A percentile compares a stretch with the other conserved stretches of the same genome.
Conservation (phyloP, 1,139 yeast species). For the Pichia sp. region DNA sequence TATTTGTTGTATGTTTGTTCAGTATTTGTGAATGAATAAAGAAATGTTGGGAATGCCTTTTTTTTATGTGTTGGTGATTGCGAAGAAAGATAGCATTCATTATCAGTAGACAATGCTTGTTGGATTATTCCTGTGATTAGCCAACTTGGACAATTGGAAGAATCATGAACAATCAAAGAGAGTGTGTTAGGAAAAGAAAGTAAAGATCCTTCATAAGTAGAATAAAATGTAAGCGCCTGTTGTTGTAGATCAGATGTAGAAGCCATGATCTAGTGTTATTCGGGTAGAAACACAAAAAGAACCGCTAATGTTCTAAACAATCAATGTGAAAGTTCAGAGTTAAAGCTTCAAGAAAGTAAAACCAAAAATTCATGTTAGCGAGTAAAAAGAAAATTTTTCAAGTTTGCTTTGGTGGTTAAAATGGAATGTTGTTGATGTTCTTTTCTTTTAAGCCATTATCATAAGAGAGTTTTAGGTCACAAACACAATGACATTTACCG, state of each 20-base stretch:
- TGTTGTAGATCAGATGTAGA: conserved; percentile 35
- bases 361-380: no score
- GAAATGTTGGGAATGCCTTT: conserved; percentile 8
- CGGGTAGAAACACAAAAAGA: neutral
- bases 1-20: conserved; percentile 9
- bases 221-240: conserved; percentile 55
- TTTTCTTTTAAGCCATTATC: no score
- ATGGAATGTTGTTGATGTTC: no score
- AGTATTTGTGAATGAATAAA: conserved; percentile 6
- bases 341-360: no score
- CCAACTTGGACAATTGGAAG: conserved; percentile 69
- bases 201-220: conserved; percentile 42
- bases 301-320: no score
- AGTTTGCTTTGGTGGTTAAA: no score
- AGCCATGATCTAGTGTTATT: conserved; percentile 16
- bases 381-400: no score
- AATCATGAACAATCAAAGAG: conserved; percentile 47
- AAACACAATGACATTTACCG: conserved; percentile 30
- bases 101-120: conserved; percentile 30
- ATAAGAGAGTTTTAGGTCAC: neutral
- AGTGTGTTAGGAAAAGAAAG: conserved; percentile 30
- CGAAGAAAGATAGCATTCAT: conserved; percentile 33
- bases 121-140: conserved; percentile 45
- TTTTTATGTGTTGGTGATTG: conserved; percentile 15
- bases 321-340: no score